Evolutionary conservation across 805 yeast species (phyloP).

Genomic region (Kluyveromyces nonfermentans): DNA sequence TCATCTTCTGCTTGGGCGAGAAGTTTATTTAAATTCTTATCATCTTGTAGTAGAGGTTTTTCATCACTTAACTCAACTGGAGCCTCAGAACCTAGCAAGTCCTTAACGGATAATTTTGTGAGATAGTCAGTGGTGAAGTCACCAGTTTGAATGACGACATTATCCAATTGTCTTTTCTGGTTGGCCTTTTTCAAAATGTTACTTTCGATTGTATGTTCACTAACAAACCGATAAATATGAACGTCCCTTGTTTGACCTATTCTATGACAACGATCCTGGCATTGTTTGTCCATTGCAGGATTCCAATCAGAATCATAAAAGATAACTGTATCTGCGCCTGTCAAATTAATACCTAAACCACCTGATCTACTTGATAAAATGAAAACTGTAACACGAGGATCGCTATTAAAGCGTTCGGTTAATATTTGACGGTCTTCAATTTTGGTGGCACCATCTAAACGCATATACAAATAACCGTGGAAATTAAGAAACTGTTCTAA

Average conservation of each 20-base stretch:
- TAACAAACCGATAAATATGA: constrained; percentile 90
- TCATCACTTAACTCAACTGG: constrained; percentile 31
- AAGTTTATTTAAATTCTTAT: constrained; percentile 44
- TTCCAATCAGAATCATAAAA: constrained; percentile 99
- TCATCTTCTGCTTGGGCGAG: constrained; percentile 94
- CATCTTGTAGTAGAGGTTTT: constrained; percentile 28
- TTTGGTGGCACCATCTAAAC: constrained; percentile 95
- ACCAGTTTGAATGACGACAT: constrained; percentile 94
- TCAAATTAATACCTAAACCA: constrained; percentile 92
- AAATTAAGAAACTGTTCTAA: constrained; percentile 87
- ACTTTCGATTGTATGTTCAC: constrained; percentile 93
- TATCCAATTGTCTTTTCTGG: constrained; percentile 87
- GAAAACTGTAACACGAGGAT: constrained; percentile 77
- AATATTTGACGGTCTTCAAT: constrained; percentile 92
- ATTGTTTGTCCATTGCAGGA: constrained; percentile 98
- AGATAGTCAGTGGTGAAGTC: constrained; percentile 97
- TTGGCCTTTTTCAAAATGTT: constrained; percentile 90
- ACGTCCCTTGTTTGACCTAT: constrained; percentile 98
- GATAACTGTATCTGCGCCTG: constrained; percentile 98
- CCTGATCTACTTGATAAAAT: constrained; percentile 95
- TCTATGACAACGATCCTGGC: constrained; percentile 98
- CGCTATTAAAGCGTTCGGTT: constrained; percentile 88
- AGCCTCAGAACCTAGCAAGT: constrained; percentile 55
- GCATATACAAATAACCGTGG: constrained; percentile 88
- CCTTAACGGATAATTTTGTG: constrained; percentile 76